These are phyloP conservation scores for Pseudogymnoascus sp. DNA, from an alignment of 2,329 filamentous ascomycete species.

Conservation along the genomic window DNA sequence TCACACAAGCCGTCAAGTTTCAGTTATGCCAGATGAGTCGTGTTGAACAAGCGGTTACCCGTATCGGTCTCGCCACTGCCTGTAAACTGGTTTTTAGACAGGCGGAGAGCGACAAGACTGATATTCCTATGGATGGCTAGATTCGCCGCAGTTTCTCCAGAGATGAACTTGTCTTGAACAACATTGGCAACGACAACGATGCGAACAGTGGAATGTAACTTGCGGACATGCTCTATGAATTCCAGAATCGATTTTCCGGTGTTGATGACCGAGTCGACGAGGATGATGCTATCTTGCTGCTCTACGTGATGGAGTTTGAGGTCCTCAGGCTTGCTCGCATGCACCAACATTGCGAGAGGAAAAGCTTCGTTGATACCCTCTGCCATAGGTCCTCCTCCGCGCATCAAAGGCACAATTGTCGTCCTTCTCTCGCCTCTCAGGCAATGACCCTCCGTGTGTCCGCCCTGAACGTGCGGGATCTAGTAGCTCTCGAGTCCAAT, in stretches of 20 bases:
- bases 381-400: constrained; percentile 57
- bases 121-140: constrained; percentile 29
- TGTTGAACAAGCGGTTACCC: constrained; percentile 55
- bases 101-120: constrained; percentile 45
- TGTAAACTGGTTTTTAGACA: constrained; percentile 51
- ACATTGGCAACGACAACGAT: constrained; percentile 42
- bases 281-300: constrained; percentile 37
- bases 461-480: constrained; percentile 48
- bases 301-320: constrained; percentile 39
- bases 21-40: constrained; percentile 38
- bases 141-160: not conserved
- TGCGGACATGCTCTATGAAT: constrained; percentile 44
- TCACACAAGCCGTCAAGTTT: not conserved
- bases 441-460: constrained; percentile 39
- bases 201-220: constrained; percentile 33
- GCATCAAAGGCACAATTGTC: constrained; percentile 55
- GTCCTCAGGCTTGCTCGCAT: constrained; percentile 37
- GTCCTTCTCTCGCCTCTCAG: constrained; percentile 44
- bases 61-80: constrained; percentile 50
- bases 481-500: constrained; percentile 45
- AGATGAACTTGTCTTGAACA: not conserved
- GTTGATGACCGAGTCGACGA: constrained; percentile 59
- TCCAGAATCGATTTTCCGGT: constrained; percentile 44
- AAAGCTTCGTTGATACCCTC: constrained; percentile 50
- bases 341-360: constrained; percentile 45